Conservation (phyloP, 2,329 filamentous ascomycete species). For the Pseudocercospora musae region DNA sequence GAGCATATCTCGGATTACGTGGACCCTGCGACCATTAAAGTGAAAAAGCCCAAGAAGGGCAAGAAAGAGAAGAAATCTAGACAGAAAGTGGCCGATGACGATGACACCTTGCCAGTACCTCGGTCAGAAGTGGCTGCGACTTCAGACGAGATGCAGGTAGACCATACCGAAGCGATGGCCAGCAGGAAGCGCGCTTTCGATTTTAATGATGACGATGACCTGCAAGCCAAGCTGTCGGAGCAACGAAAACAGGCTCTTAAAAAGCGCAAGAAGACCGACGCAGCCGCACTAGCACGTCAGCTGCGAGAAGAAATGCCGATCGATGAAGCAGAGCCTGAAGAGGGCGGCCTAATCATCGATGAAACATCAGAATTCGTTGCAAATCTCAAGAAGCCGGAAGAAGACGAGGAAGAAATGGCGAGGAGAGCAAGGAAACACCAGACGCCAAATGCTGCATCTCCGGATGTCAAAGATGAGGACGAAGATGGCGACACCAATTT, state of each 20-base stretch:
- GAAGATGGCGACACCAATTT: constrained; percentile 45
- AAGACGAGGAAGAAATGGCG: constrained; percentile 43
- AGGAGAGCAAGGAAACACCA: constrained; percentile 43
- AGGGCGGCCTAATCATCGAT: constrained; percentile 79
- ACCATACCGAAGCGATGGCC: constrained; percentile 43
- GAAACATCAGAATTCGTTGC: constrained; percentile 94
- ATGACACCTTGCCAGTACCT: constrained; percentile 50
- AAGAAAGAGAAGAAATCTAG: constrained; percentile 69
- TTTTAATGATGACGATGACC: constrained; percentile 70
- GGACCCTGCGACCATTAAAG: constrained; percentile 79
- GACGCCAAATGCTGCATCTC: constrained; percentile 27
- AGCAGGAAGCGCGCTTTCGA: constrained; percentile 63
- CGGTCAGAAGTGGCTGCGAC: constrained; percentile 32
- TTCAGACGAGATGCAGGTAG: constrained; percentile 70
- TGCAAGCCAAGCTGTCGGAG: constrained; percentile 80
- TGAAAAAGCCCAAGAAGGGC: constrained; percentile 88
- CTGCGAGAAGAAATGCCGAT: constrained; percentile 66
- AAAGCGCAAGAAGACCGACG: constrained; percentile 81
- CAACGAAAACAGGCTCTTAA: constrained; percentile 82
- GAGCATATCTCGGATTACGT: constrained; percentile 80
- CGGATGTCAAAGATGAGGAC: constrained; percentile 51
- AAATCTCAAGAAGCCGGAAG: constrained; percentile 66
- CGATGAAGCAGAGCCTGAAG: constrained; percentile 54
- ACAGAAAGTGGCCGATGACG: constrained; percentile 60
- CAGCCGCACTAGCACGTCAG: constrained; percentile 82